Base-by-base conservation (phyloP, 1,284 basidiomycete genomes). In the Clitocybe nebularis region DNA sequence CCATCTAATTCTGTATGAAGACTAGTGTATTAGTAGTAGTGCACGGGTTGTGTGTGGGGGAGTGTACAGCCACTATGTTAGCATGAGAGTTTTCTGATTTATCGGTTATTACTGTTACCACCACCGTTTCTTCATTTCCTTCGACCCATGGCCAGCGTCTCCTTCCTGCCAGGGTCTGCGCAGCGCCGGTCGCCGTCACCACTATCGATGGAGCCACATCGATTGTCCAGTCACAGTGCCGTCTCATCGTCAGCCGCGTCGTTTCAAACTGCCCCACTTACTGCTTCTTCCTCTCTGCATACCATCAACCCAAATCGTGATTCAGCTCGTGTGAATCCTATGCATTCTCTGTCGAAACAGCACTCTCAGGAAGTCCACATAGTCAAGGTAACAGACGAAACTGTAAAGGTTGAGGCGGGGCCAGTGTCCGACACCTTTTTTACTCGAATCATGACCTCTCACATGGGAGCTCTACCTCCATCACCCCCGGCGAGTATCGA, bases 401-500 rank as follows among this genome's bases (percentile, higher is more conserved):
- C 56, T 3, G 62, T 77, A 38, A 59, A 68, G 46, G 55, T 75
- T 41, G 67, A 69, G 44, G 48, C 67, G 11, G 65, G 67, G 41
- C 57, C 64, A n/a, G 54, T 65, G 23, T 57, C 66, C 2, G 65
- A 67, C 36, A 53, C 66, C 46, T 54, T 71, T 46, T 39, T 48
- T 61, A 68, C 62, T 64, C 67, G 58, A 29, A 52, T 53, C 30
- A 54, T 47, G 40, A 29, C 44, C 54, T 58, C 45, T 55, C 62
- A 56, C 43, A 50, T 71, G 16, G 80, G 79, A 11, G 79, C 81
- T 3, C 78, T 79, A 0, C 81, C 81, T 1, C 81, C 82, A 3
- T 83, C 79, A 0, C 81, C 81, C 0, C 82, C 81, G 3, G 79
- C 78, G 8, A 81, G 79, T 55, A 65, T 75, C 21, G 75, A 76